phyloP scores from a whole-genome alignment of 2,329 filamentous ascomycete genomes.

The Polychaeton citri region DNA sequence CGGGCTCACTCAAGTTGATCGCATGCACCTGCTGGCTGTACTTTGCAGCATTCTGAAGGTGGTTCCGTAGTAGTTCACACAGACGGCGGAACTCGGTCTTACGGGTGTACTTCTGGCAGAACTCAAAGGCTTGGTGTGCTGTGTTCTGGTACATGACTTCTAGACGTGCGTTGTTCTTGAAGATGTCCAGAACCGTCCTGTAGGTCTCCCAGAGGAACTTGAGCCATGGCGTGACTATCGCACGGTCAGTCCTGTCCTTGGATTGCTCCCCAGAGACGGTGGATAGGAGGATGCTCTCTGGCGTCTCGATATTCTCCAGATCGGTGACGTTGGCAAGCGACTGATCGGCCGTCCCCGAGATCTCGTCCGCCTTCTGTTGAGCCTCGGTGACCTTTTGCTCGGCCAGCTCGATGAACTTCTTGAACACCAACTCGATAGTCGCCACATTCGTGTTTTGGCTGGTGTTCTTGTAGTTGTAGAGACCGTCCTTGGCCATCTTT shows the following conservation, averaged over 20 bases:
- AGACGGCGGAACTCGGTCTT: slow-evolving; percentile 99
- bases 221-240: slow-evolving; percentile 96
- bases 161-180: slow-evolving; percentile 95
- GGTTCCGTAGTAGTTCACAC: slow-evolving; percentile 94
- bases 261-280: slow-evolving; percentile 98
- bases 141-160: slow-evolving; percentile 98
- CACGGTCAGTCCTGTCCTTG: slow-evolving; percentile 89
- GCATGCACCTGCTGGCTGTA: slow-evolving; percentile 99
- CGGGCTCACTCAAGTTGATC: slow-evolving; percentile 95
- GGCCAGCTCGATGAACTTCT: slow-evolving; percentile 94
- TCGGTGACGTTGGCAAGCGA: slow-evolving; percentile 74
- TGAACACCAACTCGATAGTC: slow-evolving; percentile 94
- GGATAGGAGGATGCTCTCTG: slow-evolving; percentile 92
- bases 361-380: slow-evolving; percentile 89
- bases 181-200: slow-evolving; percentile 92
- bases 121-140: slow-evolving; percentile 95
- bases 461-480: slow-evolving; percentile 99
- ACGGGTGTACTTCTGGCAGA: slow-evolving; percentile 93
- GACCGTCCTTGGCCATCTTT: slow-evolving; percentile 93
- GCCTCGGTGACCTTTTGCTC: slow-evolving; percentile 93
- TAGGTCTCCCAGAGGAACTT: slow-evolving; percentile 99
- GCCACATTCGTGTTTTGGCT: slow-evolving; percentile 97
- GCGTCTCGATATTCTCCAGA: slow-evolving; percentile 91
- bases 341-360: slow-evolving; percentile 70
- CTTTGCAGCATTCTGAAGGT: slow-evolving; percentile 97